These are phyloP conservation scores for Termitomyces sp. DNA, from an alignment of 768 basidiomycete species.

Conservation along the genomic window DNA sequence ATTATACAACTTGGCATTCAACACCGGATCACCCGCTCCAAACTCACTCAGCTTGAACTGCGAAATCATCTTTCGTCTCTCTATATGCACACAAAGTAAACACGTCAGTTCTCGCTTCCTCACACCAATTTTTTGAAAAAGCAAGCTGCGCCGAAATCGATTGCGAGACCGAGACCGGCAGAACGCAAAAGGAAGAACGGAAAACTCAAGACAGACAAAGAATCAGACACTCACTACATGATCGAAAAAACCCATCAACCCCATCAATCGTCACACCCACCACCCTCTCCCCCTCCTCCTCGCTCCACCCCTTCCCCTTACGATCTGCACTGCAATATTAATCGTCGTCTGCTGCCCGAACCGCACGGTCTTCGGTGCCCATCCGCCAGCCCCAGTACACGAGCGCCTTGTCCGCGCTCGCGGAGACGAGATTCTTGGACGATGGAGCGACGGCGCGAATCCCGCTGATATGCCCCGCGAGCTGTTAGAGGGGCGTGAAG, in stretches of 20 bases:
- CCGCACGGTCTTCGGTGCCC: constrained; percentile 82
- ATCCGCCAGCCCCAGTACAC: constrained; percentile 92
- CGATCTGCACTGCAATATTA: constrained; percentile 86
- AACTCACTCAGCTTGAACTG: constrained; percentile 86
- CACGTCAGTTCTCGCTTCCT: no score
- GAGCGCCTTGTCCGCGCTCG: constrained; percentile 68
- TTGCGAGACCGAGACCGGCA: not conserved
- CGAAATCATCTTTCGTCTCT: constrained; percentile 83
- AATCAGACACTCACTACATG: constrained; percentile 49
- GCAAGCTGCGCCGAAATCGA: not conserved
- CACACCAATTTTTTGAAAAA: no score
- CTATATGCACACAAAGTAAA: constrained; percentile 23
- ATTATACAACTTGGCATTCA: constrained; percentile 67
- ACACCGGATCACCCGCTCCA: constrained; percentile 59
- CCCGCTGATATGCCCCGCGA: constrained; percentile 84
- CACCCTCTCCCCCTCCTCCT: constrained; percentile 71
- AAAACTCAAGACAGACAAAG: not conserved
- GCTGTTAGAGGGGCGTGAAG: constrained; percentile 78
- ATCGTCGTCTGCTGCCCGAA: constrained; percentile 94
- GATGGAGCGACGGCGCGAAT: constrained; percentile 88
- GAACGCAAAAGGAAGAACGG: not conserved
- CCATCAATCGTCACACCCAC: constrained; percentile 93
- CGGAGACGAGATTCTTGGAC: constrained; percentile 81
- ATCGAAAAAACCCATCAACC: constrained; percentile 90
- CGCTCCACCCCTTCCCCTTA: constrained; percentile 39